Evolutionary conservation across 2,329 filamentous ascomycete species (phyloP), one percentile per base, ranked within the genome.

Genomic region (Colletotrichum liaoningense): DNA sequence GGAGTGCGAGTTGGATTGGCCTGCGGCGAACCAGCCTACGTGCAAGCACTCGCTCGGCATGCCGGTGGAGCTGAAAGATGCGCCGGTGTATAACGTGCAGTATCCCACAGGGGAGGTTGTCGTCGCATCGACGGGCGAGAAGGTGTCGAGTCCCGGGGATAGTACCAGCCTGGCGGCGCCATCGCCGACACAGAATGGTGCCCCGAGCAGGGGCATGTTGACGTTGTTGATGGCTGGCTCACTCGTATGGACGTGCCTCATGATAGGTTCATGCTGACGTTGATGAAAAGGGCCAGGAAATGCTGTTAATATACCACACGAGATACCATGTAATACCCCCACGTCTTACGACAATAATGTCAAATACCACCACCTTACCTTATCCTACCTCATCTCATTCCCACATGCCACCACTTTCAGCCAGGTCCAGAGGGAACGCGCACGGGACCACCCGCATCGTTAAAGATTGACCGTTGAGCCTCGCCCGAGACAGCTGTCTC

Each of bases 41-140:
- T 88, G 87, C 76, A 73, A 81, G 0, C 82, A 86, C 76, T 80
- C 78, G 4, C 80, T 88, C 14, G 87, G 87, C 54, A 66, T 80
- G 11, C 79, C 80, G 1, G 77, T 78, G 1, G 38, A 63, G 4
- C 78, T 88, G 60, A 82, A 81, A 19, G 77, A 77, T 5, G 74
- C 80, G 1, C 83, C 85, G 0, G 87, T 88, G 5, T 86, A 82
- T 65, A 87, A 89, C 74, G 84, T 89, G 55, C 76, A 79, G 28
- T 89, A 88, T 69, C 84, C 83, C 1, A 84, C 80, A 2, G 87
- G 86, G 2, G 76, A 84, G 35, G 81, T 79, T 62, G 83, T 87
- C 0, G 73, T 83, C 26, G 86, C 85, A 1, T 73, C 73, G 11
- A 73, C 69, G 4, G 74, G 74, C 5, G 55, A 75, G 28, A 59